phyloP scores from a whole-genome alignment of 2,329 filamentous ascomycete species.

The Colletotrichum scovillei region DNA sequence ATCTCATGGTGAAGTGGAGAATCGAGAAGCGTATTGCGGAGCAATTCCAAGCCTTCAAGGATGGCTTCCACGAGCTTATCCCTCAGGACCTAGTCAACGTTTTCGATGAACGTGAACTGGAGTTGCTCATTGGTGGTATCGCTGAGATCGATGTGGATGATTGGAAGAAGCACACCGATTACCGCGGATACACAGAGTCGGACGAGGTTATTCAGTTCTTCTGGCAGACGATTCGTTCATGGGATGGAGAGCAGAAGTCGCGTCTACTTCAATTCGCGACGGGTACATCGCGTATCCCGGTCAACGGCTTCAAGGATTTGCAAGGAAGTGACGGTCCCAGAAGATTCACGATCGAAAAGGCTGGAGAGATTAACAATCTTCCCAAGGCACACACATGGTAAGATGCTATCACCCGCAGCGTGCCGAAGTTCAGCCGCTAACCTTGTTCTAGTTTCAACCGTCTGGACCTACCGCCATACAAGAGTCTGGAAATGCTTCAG shows the following conservation, averaged over 20 bases:
- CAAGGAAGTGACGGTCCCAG: conserved; percentile 96
- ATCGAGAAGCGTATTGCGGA: conserved; percentile 98
- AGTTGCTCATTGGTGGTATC: conserved; percentile 96
- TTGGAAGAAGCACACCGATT: conserved; percentile 99
- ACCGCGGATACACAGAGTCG: conserved; percentile 96
- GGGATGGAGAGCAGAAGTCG: conserved; percentile 99
- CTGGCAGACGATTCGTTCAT: conserved; percentile 96
- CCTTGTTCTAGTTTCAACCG: conserved; percentile 83
- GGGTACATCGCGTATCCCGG: conserved; percentile 95
- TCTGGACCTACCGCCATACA: conserved; percentile 93
- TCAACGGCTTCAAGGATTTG: conserved; percentile 99
- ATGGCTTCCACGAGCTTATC: conserved; percentile 97
- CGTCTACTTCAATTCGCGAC: conserved; percentile 96
- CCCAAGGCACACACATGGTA: conserved; percentile 99
- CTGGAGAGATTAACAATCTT: conserved; percentile 88
- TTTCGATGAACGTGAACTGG: conserved; percentile 96
- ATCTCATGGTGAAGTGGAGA: conserved; percentile 98
- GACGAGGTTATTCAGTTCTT: conserved; percentile 99
- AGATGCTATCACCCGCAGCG: conserved; percentile 47
- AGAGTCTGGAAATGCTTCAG: conserved; percentile 85
- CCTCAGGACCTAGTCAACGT: conserved; percentile 97
- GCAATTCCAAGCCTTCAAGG: conserved; percentile 98
- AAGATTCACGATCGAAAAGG: conserved; percentile 98
- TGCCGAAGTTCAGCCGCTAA: conserved; percentile 36
- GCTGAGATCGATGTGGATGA: conserved; percentile 99